Evolutionary conservation across 805 yeast species (phyloP).

Genomic region (Kazachstania bromeliacearum): DNA sequence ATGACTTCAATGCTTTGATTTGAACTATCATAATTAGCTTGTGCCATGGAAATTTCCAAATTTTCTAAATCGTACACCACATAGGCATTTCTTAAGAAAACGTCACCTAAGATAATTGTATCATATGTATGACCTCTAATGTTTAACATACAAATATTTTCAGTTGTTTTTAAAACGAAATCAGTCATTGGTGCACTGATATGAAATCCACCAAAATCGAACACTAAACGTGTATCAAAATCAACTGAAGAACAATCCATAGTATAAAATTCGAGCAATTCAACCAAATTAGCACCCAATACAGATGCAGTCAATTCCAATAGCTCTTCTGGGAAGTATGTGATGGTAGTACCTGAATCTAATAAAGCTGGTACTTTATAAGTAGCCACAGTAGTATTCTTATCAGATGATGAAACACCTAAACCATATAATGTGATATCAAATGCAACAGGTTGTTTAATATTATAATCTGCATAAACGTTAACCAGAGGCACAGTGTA

Average conservation of each 20-base stretch:
- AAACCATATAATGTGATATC: constrained; percentile 24
- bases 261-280: constrained; percentile 35
- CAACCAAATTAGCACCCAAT: constrained; percentile 37
- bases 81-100: constrained; percentile 46
- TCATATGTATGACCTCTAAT: constrained; percentile 19
- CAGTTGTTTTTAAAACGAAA: constrained; percentile 20
- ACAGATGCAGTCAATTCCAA: constrained; percentile 30
- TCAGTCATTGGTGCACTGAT: constrained; percentile 41
- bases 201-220: constrained; percentile 50
- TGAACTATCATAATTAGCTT: constrained; percentile 29
- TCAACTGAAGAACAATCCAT: constrained; percentile 35
- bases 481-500: constrained; percentile 44
- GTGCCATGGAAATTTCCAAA: constrained; percentile 38
- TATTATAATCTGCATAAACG: constrained; percentile 9
- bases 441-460: constrained; percentile 10
- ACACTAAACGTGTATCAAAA: constrained; percentile 30
- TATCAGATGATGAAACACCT: constrained; percentile 22
- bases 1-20: constrained; percentile 40
- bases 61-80: constrained; percentile 48
- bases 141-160: constrained; percentile 36
- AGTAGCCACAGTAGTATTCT: constrained; percentile 19
- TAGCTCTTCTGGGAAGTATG: constrained; percentile 35
- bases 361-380: constrained; percentile 32
- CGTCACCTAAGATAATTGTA: constrained; percentile 41
- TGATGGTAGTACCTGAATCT: constrained; percentile 36